phyloP scores from a whole-genome alignment of 2,329 filamentous ascomycete species.

The Aspergillus hortae region DNA sequence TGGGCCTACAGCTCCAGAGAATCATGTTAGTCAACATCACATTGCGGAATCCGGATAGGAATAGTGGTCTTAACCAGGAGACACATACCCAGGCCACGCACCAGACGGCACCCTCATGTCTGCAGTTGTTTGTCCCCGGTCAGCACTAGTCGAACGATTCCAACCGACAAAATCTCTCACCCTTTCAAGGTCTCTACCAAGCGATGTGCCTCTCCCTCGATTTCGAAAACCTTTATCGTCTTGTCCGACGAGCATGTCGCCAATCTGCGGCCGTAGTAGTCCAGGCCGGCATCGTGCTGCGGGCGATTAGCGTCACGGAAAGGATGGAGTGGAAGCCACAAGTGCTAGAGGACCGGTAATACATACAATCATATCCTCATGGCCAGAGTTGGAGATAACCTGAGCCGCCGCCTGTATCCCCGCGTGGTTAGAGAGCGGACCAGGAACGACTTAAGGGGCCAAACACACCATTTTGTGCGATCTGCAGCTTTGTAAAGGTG shows the following conservation, averaged over 20 bases:
- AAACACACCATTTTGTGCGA: constrained; percentile 10
- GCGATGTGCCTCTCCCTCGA: constrained; percentile 87
- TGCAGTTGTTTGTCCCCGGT: constrained; percentile 35
- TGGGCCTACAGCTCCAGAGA: constrained; percentile 58
- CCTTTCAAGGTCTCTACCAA: constrained; percentile 91
- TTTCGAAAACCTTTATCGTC: constrained; percentile 98
- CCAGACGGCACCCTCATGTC: constrained; percentile 97
- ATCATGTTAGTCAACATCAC: not conserved
- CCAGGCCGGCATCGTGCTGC: constrained; percentile 94
- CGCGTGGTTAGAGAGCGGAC: constrained; percentile 3
- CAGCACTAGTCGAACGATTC: constrained; percentile 3
- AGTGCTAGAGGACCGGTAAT: not conserved
- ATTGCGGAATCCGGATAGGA: not conserved
- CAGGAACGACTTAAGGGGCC: constrained; percentile 10
- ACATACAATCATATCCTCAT: constrained; percentile 99
- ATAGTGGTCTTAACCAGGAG: not conserved
- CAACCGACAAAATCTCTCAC: constrained; percentile 47
- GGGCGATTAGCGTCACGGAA: not conserved
- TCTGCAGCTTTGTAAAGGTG: not conserved
- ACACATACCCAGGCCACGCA: constrained; percentile 77
- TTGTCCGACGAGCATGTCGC: constrained; percentile 97
- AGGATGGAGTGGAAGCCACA: constrained; percentile 7
- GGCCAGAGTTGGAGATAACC: constrained; percentile 78
- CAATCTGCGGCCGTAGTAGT: constrained; percentile 95
- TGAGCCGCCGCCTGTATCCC: constrained; percentile 55